Base-by-base conservation (phyloP, 2,329 filamentous ascomycete genomes). In the Coniochaeta sp. region DNA sequence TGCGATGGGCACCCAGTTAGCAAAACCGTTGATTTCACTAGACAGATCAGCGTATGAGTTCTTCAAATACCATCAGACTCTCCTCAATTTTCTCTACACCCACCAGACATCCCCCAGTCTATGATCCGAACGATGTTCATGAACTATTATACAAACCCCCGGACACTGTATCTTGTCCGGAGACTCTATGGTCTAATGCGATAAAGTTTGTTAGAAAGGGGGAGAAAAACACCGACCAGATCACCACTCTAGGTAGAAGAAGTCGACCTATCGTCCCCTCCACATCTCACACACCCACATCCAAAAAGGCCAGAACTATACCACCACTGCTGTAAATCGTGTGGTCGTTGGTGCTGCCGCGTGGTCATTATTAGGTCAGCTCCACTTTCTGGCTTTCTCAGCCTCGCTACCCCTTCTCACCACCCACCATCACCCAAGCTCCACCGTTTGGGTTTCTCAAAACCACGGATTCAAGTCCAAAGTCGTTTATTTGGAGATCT, bases 401-500 rank as follows among this genome's bases (percentile, higher is more conserved):
- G 18, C 38, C 38, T 42, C 20, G 38, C n/a, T n/a, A n/a, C n/a
- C n/a, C n/a, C n/a, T n/a, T n/a, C n/a, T n/a, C n/a, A n/a, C n/a
- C n/a, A n/a, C n/a, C n/a, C n/a, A n/a, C n/a, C n/a, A n/a, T n/a
- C n/a, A n/a, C n/a, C n/a, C n/a, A n/a, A n/a, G n/a, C n/a, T n/a
- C n/a, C n/a, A n/a, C n/a, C n/a, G n/a, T n/a, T n/a, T n/a, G n/a
- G n/a, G n/a, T n/a, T n/a, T n/a, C n/a, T n/a, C n/a, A n/a, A n/a
- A n/a, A n/a, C n/a, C n/a, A n/a, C n/a, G n/a, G n/a, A n/a, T n/a
- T n/a, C n/a, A n/a, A n/a, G n/a, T n/a, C n/a, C n/a, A n/a, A n/a
- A n/a, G n/a, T n/a, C 55, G 33, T 40, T 70, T 72, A 72, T 64
- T 76, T 75, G 56, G 66, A 69, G 58, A 90, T 86, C 71, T 91